phyloP scores from a whole-genome alignment of 83 land plant species.

The Picea abies region DNA sequence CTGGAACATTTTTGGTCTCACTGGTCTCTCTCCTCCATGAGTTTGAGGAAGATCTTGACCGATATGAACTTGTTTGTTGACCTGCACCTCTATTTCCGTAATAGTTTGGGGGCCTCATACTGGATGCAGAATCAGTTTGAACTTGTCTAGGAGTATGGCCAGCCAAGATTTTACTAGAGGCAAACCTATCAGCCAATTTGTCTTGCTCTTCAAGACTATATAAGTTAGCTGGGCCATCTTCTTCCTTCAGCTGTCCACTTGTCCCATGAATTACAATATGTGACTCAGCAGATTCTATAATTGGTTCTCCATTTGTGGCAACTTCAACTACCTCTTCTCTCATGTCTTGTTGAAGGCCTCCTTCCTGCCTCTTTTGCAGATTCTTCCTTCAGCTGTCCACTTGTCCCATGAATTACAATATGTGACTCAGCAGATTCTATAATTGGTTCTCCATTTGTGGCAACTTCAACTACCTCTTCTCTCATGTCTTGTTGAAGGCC shows the following conservation, averaged over 20 bases:
- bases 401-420: not conserved
- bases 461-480: conserved; percentile 7
- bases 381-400: conserved; percentile 7
- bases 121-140: conserved; percentile 6
- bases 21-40: conserved; percentile 12
- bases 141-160: not conserved
- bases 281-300: not conserved
- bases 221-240: not conserved
- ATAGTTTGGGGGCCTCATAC: conserved; percentile 6
- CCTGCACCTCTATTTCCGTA: not conserved
- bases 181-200: conserved; percentile 12
- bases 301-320: conserved; percentile 5
- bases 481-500: conserved; percentile 4
- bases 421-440: not conserved
- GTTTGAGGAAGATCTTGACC: conserved; percentile 9
- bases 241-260: conserved; percentile 8
- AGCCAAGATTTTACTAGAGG: conserved; percentile 7
- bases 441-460: conserved; percentile 3
- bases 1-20: not conserved
- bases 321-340: conserved; percentile 11
- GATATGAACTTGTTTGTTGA: conserved; percentile 12
- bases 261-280: not conserved
- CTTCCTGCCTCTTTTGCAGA: conserved; percentile 7
- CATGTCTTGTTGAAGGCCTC: not conserved
- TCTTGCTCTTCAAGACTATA: conserved; percentile 1